These are phyloP conservation scores for Chaetomium cochliodes DNA, from an alignment of 495 filamentous ascomycete genomes.

Conservation along the genomic window DNA sequence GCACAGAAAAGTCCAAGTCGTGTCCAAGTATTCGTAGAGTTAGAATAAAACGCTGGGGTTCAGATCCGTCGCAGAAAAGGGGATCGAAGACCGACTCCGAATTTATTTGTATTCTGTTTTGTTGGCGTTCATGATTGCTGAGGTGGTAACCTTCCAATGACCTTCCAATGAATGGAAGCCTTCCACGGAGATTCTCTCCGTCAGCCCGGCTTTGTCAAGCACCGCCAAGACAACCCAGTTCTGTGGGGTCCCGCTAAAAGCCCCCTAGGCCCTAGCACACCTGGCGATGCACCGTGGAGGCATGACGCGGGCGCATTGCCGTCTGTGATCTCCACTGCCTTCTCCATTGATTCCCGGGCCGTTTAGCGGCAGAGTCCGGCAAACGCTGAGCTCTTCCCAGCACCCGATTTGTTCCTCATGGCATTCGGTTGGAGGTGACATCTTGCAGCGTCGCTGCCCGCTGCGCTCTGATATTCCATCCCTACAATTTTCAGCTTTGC, in stretches of 20 bases:
- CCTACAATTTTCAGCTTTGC: background rate
- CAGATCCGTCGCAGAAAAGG: background rate
- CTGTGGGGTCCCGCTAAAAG: constrained; percentile 2
- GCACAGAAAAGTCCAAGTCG: background rate
- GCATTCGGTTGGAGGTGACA: constrained; percentile 27
- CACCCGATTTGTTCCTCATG: constrained; percentile 17
- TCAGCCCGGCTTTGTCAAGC: background rate
- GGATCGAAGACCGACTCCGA: background rate
- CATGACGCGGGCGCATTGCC: constrained; percentile 20
- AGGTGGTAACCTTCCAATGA: no score
- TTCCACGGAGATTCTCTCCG: no score
- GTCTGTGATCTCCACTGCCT: constrained; percentile 15
- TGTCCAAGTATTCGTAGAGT: background rate
- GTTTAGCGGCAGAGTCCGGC: constrained; percentile 21
- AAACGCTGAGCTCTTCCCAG: constrained; percentile 7
- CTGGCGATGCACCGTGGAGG: no score
- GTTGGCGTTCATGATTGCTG: background rate
- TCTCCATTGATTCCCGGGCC: background rate
- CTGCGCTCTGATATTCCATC: background rate
- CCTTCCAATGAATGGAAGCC: no score
- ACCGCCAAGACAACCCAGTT: constrained; percentile 13
- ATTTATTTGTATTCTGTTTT: background rate
- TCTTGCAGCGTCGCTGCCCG: constrained; percentile 28
- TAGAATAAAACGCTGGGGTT: background rate
- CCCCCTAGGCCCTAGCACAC: constrained; percentile 17